Conservation (phyloP, 2,329 filamentous ascomycete species). For the Venturia oleaginea region DNA sequence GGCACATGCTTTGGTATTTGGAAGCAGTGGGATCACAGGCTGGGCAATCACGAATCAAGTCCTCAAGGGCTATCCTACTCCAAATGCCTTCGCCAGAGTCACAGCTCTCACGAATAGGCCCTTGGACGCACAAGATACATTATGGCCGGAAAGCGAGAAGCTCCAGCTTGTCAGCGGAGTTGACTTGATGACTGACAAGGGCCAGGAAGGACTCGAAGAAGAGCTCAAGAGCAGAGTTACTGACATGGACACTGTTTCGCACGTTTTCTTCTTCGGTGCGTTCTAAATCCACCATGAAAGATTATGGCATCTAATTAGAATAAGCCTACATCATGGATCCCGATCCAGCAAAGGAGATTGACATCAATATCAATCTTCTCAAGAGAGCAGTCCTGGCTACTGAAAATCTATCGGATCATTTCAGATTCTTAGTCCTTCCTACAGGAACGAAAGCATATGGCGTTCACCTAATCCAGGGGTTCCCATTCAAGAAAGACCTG, state of each 20-base stretch:
- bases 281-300: not conserved
- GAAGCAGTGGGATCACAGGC: constrained; percentile 34
- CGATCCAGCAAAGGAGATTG: constrained; percentile 23
- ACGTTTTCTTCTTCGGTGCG: constrained; percentile 33
- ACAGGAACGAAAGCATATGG: constrained; percentile 33
- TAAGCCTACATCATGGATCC: constrained; percentile 17
- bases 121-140: constrained; percentile 24
- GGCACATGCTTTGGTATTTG: constrained; percentile 32
- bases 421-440: constrained; percentile 31
- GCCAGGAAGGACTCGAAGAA: constrained; percentile 25
- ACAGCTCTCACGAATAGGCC: constrained; percentile 35
- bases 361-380: constrained; percentile 30
- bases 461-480: constrained; percentile 28
- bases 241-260: constrained; percentile 29
- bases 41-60: constrained; percentile 36
- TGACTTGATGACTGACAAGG: constrained; percentile 25
- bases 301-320: not conserved
- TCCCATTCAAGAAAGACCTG: constrained; percentile 26
- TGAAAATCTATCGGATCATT: constrained; percentile 24
- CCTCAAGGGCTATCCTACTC: constrained; percentile 28
- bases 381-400: constrained; percentile 29
- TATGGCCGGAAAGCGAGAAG: constrained; percentile 28
- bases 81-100: constrained; percentile 27
- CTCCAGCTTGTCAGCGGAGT: constrained; percentile 32
- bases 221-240: constrained; percentile 28